Evolutionary conservation across 2,329 filamentous ascomycete genomes (phyloP).

Genomic region (Fusarium mangiferae): DNA sequence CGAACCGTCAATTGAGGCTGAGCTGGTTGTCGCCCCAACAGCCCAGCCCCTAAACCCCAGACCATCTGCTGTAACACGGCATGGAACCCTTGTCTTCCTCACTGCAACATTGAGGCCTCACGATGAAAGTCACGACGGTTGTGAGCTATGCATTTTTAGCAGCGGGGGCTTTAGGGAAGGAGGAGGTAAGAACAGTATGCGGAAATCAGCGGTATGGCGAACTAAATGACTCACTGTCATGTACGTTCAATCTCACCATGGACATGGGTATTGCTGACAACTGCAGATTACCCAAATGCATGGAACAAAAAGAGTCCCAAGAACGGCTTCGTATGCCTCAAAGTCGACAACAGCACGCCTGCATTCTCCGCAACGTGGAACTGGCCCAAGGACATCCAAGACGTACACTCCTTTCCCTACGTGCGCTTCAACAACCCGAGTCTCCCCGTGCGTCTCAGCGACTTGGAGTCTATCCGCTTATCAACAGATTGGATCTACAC

Average conservation of each 20-base stretch:
- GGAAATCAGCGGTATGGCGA: slow-evolving; percentile 20
- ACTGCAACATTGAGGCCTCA: background rate
- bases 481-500: slow-evolving; percentile 42
- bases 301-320: slow-evolving; percentile 41
- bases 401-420: slow-evolving; percentile 43
- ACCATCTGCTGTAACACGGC: background rate
- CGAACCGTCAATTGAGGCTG: background rate
- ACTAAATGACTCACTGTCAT: slow-evolving; percentile 31
- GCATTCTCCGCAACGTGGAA: slow-evolving; percentile 39
- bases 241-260: background rate
- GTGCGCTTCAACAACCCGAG: slow-evolving; percentile 36
- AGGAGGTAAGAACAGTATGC: slow-evolving; percentile 2
- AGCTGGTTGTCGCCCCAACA: slow-evolving; percentile 26
- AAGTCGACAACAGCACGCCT: slow-evolving; percentile 40
- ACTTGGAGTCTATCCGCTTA: slow-evolving; percentile 31
- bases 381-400: slow-evolving; percentile 37
- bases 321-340: slow-evolving; percentile 39
- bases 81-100: background rate
- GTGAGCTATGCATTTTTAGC: background rate
- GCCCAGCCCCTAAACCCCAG: background rate
- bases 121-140: background rate
- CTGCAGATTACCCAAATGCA: slow-evolving; percentile 42
- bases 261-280: background rate
- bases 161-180: accelerated
- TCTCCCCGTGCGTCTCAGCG: slow-evolving; percentile 36